Conservation (phyloP, 257 asterid species). For the Misopates orontium region DNA sequence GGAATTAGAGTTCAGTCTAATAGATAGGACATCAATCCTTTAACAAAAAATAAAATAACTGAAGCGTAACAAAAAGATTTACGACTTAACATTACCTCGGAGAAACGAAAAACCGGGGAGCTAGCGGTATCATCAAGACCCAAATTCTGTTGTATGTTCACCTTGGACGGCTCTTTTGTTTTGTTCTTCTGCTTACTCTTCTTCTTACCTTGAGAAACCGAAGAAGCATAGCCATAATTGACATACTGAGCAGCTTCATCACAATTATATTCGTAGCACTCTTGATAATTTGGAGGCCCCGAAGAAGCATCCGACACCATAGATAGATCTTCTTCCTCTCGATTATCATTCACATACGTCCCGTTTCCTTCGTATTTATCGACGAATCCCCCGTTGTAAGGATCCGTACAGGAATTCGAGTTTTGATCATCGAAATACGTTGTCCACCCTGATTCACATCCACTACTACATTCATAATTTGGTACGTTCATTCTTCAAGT, state of each 20-base stretch:
- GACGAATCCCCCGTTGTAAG: not conserved
- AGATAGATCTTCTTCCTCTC: conserved; percentile 53
- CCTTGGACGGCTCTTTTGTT: not conserved
- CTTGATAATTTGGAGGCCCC: conserved; percentile 43
- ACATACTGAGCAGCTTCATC: conserved; percentile 19
- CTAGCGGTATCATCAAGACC: conserved; percentile 94
- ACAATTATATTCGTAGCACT: no score
- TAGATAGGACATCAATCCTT: no score
- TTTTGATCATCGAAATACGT: conserved; percentile 62
- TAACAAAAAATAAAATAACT: no score
- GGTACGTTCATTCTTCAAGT: conserved; percentile 51
- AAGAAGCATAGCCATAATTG: conserved; percentile 7
- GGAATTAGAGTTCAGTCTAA: no score
- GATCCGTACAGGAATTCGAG: conserved; percentile 37
- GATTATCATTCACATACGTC: not conserved
- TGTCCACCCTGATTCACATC: conserved; percentile 96
- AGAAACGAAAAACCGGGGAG: conserved; percentile 56
- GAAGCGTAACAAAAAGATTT: no score
- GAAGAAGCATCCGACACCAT: conserved; percentile 98
- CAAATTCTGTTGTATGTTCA: conserved; percentile 30
- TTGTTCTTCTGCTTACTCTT: conserved; percentile 33
- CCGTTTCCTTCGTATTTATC: not conserved
- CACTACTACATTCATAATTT: conserved; percentile 69
- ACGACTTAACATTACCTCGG: conserved; percentile 69
- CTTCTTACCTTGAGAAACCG: conserved; percentile 29